Conservation (phyloP, 2,329 filamentous ascomycete genomes). For the Hyphodiscus sp. region DNA sequence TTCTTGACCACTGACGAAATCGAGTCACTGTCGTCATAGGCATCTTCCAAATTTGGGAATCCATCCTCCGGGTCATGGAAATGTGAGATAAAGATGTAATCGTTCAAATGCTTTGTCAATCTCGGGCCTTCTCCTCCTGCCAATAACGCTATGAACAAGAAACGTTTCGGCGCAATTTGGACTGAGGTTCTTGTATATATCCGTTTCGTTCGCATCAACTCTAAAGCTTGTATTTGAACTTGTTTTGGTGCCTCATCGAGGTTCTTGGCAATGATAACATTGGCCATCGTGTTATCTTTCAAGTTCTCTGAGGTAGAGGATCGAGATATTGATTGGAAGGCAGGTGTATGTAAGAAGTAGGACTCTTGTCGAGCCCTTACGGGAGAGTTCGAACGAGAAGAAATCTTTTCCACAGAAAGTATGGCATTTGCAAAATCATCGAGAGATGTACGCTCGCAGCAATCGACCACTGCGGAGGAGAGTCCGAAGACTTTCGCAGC, state of each 20-base stretch:
- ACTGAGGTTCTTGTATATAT: conserved; percentile 71
- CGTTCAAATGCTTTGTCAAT: conserved; percentile 59
- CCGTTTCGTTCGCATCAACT: conserved; percentile 74
- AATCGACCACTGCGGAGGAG: conserved; percentile 63
- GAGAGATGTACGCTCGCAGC: conserved; percentile 64
- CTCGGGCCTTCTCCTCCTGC: conserved; percentile 42
- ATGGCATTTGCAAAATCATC: conserved; percentile 75
- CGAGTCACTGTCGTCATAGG: conserved; percentile 29
- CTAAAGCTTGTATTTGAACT: conserved; percentile 73
- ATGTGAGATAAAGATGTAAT: conserved; percentile 83
- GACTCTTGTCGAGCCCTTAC: conserved; percentile 27
- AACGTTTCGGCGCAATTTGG: conserved; percentile 67
- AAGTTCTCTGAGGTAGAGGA: conserved; percentile 30
- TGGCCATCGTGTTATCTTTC: conserved; percentile 56
- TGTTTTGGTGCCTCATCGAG: conserved; percentile 66
- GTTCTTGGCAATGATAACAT: conserved; percentile 76
- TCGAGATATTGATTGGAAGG: conserved; percentile 24
- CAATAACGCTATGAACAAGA: conserved; percentile 74
- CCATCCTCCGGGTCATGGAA: conserved; percentile 69
- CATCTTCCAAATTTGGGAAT: conserved; percentile 67
- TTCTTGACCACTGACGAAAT: conserved; percentile 30
- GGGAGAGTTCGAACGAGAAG: conserved; percentile 22
- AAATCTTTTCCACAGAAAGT: conserved; percentile 21
- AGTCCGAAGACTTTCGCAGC: conserved; percentile 67
- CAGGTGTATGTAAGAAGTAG: conserved; percentile 26